Conservation (phyloP, 2,329 filamentous ascomycete species). For the Phialocephala sp. region DNA sequence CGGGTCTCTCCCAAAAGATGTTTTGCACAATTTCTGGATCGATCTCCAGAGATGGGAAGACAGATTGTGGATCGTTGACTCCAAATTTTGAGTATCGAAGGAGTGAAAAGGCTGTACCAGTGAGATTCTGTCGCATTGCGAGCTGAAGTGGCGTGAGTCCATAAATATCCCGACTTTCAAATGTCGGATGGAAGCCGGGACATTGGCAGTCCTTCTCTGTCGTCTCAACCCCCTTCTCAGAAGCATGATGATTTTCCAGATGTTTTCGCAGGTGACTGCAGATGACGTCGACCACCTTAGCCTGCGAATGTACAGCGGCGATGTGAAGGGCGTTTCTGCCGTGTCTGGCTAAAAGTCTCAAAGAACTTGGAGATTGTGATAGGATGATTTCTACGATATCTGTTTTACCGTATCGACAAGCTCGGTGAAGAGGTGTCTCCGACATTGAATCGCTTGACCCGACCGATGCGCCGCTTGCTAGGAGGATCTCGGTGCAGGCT, state of each 20-base stretch:
- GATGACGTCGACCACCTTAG: neutral
- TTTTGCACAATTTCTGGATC: neutral
- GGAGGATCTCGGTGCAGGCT: neutral
- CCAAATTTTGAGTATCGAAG: neutral
- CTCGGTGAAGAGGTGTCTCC: neutral
- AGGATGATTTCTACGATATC: neutral
- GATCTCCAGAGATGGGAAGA: neutral
- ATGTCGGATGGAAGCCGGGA: neutral
- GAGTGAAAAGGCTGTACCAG: neutral
- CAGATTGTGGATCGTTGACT: neutral
- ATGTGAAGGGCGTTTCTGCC: neutral
- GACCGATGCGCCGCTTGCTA: neutral
- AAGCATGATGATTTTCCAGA: neutral
- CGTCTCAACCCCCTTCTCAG: neutral
- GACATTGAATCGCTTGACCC: neutral
- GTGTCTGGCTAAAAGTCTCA: neutral
- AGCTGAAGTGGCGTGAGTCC: neutral
- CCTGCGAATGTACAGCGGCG: neutral
- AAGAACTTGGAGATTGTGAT: neutral
- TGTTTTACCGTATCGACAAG: neutral
- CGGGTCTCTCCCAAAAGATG: neutral
- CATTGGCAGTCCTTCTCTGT: neutral
- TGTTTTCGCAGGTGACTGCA: constrained; percentile 1
- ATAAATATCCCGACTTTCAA: neutral
- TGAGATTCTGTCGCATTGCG: neutral